phyloP scores from a whole-genome alignment of 2,329 filamentous ascomycete species.

The Rasamsonia emersonii region DNA sequence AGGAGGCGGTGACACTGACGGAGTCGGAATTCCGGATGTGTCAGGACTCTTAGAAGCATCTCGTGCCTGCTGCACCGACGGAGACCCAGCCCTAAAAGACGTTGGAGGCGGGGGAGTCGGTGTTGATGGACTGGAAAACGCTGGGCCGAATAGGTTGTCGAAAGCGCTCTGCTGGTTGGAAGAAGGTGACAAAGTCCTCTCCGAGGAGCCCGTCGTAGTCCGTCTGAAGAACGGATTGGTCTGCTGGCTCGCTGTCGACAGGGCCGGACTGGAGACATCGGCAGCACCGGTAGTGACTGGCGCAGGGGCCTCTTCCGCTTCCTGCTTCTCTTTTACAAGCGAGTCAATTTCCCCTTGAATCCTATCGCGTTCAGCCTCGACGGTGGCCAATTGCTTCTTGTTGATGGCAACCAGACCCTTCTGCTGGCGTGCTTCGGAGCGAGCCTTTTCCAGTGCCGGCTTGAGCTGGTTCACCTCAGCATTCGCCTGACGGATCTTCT shows the following conservation, averaged over 20 bases:
- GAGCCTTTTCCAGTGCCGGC: constrained; percentile 86
- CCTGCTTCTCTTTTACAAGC: constrained; percentile 55
- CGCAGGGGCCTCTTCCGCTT: constrained; percentile 42
- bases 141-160: constrained; percentile 76
- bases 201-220: constrained; percentile 39
- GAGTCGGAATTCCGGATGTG: constrained; percentile 47
- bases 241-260: constrained; percentile 54
- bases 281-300: constrained; percentile 30
- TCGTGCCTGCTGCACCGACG: constrained; percentile 28
- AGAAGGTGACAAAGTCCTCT: constrained; percentile 43
- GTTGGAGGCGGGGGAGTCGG: constrained; percentile 44
- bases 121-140: constrained; percentile 44
- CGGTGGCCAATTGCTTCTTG: constrained; percentile 90
- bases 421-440: constrained; percentile 84
- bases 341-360: constrained; percentile 68
- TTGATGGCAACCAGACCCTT: constrained; percentile 96
- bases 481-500: constrained; percentile 77
- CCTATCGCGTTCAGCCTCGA: constrained; percentile 81
- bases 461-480: constrained; percentile 74
- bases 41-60: constrained; percentile 35
- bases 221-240: constrained; percentile 94
- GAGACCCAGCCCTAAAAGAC: constrained; percentile 51
- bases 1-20: constrained; percentile 54
- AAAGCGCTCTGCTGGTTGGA: constrained; percentile 60
- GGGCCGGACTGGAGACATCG: constrained; percentile 58